phyloP scores from a whole-genome alignment of 768 basidiomycete genomes.

The Asterophora parasitica region DNA sequence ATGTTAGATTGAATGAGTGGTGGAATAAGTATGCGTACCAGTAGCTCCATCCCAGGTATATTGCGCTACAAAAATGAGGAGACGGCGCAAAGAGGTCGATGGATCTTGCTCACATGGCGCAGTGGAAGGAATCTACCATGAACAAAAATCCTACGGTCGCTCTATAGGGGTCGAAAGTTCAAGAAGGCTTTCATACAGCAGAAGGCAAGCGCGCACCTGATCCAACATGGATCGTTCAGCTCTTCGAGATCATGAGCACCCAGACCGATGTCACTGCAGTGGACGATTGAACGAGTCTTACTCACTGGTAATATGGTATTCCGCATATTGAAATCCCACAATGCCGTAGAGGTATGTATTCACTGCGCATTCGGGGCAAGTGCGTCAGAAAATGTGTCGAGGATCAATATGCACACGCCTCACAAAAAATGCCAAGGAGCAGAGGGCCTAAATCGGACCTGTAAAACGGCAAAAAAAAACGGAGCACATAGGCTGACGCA shows the following conservation, averaged over 20 bases:
- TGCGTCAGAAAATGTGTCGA: neutral
- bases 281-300: too few species aligned
- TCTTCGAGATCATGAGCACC: conserved; percentile 12
- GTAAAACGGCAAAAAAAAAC: neutral
- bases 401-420: too few species aligned
- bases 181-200: neutral
- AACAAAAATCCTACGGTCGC: conserved; percentile 21
- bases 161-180: conserved; percentile 15
- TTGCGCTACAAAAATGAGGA: conserved; percentile 10
- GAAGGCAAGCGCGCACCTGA: conserved; percentile 19
- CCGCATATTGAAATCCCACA: conserved; percentile 25
- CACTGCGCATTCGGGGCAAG: conserved; percentile 11
- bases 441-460: conserved; percentile 15
- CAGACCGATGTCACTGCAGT: too few species aligned
- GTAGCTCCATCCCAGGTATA: conserved; percentile 25
- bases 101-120: conserved; percentile 13
- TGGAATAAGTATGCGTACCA: conserved; percentile 12
- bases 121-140: conserved; percentile 27
- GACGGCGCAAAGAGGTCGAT: neutral
- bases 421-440: conserved; percentile 23
- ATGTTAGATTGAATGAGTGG: neutral
- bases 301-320: conserved; percentile 30
- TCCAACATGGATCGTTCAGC: conserved; percentile 23
- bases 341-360: conserved; percentile 24
- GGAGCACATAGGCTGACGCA: neutral